phyloP scores from a whole-genome alignment of 306 rosid genomes.

The Glycine latifolia region DNA sequence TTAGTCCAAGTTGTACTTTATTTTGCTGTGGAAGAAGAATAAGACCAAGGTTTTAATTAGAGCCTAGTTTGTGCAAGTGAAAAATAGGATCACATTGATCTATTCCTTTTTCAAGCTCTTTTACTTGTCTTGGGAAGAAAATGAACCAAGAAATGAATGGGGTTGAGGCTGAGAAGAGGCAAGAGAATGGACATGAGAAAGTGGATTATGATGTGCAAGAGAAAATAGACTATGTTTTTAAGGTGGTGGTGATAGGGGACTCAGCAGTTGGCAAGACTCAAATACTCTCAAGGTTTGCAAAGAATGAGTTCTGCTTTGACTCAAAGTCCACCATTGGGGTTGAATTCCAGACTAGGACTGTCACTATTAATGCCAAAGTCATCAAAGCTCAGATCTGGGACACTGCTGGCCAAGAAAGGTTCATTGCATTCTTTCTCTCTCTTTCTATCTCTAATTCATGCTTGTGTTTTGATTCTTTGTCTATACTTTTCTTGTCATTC shows the following conservation, averaged over 20 bases:
- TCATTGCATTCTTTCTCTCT: conserved; percentile 15
- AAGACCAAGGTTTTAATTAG: conserved; percentile 18
- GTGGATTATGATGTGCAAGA: conserved; percentile 61
- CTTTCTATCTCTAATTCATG: conserved; percentile 27
- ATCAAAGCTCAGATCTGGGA: conserved; percentile 99
- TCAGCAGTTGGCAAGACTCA: conserved; percentile 94
- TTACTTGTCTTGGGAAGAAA: conserved; percentile 34
- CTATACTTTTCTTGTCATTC: background rate
- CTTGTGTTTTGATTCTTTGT: background rate
- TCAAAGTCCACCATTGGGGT: conserved; percentile 94
- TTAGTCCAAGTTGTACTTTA: conserved; percentile 25
- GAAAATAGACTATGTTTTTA: conserved; percentile 78
- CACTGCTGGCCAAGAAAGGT: conserved; percentile 98
- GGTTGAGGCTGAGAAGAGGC: conserved; percentile 48
- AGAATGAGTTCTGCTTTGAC: conserved; percentile 83
- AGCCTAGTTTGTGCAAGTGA: conserved; percentile 25
- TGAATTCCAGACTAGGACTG: conserved; percentile 85
- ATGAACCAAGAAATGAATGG: conserved; percentile 79
- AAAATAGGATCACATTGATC: background rate
- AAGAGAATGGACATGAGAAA: conserved; percentile 51
- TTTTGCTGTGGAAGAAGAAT: conserved; percentile 8
- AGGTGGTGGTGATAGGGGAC: conserved; percentile 94
- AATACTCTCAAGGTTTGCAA: conserved; percentile 83
- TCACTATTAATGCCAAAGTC: conserved; percentile 70
- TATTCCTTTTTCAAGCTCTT: background rate